Conservation (phyloP, 768 basidiomycete species). For the Leccinum boreale region DNA sequence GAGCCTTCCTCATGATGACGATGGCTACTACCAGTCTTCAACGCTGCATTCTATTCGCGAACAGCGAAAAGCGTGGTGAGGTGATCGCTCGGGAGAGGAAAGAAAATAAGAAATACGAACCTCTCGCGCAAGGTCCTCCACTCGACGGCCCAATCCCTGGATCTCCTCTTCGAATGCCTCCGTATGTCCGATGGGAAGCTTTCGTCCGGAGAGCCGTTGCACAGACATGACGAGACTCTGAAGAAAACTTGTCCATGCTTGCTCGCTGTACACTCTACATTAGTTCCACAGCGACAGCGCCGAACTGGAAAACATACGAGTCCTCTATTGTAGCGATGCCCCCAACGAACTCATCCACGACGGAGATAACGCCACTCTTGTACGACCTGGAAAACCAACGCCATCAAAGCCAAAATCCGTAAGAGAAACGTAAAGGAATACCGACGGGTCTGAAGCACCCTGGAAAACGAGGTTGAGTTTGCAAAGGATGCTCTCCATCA, state of each 20-base stretch:
- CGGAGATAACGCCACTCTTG: conserved; percentile 54
- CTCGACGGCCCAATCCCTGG: conserved; percentile 52
- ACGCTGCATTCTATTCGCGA: conserved; percentile 5
- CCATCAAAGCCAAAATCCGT: conserved; percentile 1
- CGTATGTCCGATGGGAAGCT: conserved; percentile 49
- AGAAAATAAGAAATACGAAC: conserved; percentile 33
- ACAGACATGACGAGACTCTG: conserved; percentile 59
- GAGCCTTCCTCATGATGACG: conserved; percentile 18
- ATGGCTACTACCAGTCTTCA: not conserved
- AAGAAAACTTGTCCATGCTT: conserved; percentile 61
- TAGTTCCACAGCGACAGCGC: conserved; percentile 9
- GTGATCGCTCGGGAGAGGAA: not conserved
- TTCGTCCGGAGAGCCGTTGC: conserved; percentile 63
- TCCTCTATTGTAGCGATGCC: conserved; percentile 56
- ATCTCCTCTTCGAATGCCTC: conserved; percentile 55
- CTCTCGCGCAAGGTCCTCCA: conserved; percentile 67
- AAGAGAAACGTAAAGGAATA: conserved; percentile 4
- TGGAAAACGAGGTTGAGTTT: conserved; percentile 56
- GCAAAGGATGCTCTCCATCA: conserved; percentile 57
- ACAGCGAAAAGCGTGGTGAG: not conserved
- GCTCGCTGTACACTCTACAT: conserved; percentile 45
- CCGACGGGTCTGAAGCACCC: conserved; percentile 59
- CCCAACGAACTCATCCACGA: conserved; percentile 65
- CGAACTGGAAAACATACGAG: conserved; percentile 46
- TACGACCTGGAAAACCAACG: conserved; percentile 45